Evolutionary conservation across 2,329 filamentous ascomycete genomes (phyloP).

Genomic region (Aureobasidium mangrovei): DNA sequence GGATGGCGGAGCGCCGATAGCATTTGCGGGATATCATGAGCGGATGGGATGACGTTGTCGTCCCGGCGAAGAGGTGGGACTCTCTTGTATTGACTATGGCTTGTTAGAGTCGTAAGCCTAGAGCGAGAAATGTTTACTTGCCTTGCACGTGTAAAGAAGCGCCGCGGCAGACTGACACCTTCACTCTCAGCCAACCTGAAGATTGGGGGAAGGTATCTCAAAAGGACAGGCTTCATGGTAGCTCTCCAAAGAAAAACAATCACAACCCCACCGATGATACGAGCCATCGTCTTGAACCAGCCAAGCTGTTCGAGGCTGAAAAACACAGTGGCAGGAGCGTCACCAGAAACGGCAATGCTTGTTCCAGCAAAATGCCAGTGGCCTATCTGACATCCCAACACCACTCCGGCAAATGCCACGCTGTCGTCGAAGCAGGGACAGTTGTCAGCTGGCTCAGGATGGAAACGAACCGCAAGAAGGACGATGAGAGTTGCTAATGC

Average conservation of each 20-base stretch:
- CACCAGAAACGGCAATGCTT: constrained; percentile 42
- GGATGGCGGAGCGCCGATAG: constrained; percentile 75
- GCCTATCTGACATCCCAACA: constrained; percentile 74
- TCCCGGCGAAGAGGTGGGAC: constrained; percentile 65
- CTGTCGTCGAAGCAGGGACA: constrained; percentile 97
- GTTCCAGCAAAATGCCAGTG: constrained; percentile 71
- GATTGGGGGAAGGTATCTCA: constrained; percentile 70
- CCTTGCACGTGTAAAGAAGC: constrained; percentile 86
- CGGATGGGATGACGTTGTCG: constrained; percentile 82
- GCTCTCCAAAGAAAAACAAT: constrained; percentile 87
- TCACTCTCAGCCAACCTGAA: constrained; percentile 77
- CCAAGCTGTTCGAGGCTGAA: constrained; percentile 61
- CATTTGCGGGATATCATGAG: constrained; percentile 78
- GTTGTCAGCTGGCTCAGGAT: constrained; percentile 92
- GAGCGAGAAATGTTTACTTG: constrained; percentile 27
- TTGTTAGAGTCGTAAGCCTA: background rate
- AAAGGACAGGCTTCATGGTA: constrained; percentile 72
- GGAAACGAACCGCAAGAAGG: constrained; percentile 71
- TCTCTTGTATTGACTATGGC: constrained; percentile 61
- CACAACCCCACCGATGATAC: constrained; percentile 71
- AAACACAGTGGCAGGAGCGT: constrained; percentile 51
- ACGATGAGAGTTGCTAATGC: constrained; percentile 57
- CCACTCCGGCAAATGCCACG: constrained; percentile 82
- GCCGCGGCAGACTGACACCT: constrained; percentile 71
- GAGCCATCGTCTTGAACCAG: constrained; percentile 51